A percentile compares a stretch with the other conserved stretches of the same genome.
These are phyloP conservation scores for Trichoderma atrobrunneum DNA, from an alignment of 2,329 filamentous ascomycete genomes.

Conservation along the genomic window DNA sequence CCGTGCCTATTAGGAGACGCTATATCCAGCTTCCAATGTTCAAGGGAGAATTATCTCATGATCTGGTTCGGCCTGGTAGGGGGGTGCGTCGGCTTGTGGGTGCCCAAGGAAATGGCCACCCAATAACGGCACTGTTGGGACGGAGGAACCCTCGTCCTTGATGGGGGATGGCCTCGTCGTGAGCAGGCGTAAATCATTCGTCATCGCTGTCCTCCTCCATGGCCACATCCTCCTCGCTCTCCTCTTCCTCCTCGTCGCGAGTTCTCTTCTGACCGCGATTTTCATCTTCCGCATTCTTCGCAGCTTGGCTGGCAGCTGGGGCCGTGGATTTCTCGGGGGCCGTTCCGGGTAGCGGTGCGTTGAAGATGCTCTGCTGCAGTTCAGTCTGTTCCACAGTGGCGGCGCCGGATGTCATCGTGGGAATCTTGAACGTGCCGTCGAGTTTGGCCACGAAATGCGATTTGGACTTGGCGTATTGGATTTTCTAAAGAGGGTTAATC, in stretches of 20 bases:
- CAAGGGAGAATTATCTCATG: conserved; percentile 70
- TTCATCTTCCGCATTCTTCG: conserved; percentile 53
- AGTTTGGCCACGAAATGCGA: conserved; percentile 87
- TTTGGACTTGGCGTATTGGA: conserved; percentile 85
- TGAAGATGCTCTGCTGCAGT: conserved; percentile 78
- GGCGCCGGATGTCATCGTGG: conserved; percentile 51
- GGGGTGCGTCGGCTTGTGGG: conserved; percentile 71
- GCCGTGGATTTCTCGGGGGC: conserved; percentile 50
- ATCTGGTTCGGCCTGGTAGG: conserved; percentile 89
- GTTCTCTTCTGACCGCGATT: conserved; percentile 66
- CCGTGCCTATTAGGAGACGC: conserved; percentile 85
- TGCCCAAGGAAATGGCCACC: conserved; percentile 67
- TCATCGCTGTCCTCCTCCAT: conserved; percentile 73
- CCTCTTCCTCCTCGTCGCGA: conserved; percentile 65
- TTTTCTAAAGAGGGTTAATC: conserved; percentile 57
- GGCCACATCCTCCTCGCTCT: conserved; percentile 65
- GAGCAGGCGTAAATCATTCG: conserved; percentile 46
- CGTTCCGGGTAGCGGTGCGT: conserved; percentile 57
- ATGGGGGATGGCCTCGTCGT: conserved; percentile 8
- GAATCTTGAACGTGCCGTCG: conserved; percentile 81
- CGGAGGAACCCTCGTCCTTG: background rate
- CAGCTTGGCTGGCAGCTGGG: conserved; percentile 42
- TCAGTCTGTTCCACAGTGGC: conserved; percentile 64
- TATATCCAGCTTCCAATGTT: conserved; percentile 64
- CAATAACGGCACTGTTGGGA: conserved; percentile 25